Base-by-base conservation (phyloP, 2,329 filamentous ascomycete genomes). In the Remersonia thermophila region DNA sequence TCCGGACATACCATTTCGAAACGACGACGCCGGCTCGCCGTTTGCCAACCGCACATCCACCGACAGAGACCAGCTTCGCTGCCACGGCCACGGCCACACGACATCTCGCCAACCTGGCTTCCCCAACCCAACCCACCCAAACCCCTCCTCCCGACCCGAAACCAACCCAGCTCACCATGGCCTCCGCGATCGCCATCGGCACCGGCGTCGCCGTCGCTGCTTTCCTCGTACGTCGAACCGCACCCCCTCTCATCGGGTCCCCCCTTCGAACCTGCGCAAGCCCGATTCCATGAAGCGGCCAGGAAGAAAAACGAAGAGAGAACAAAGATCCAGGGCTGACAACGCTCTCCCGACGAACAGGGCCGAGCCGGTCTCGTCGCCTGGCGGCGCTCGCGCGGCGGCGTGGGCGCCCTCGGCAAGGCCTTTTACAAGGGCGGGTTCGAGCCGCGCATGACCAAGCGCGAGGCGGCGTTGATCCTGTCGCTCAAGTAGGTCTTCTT, bases 381-480 rank as follows among this genome's bases (percentile, higher is more conserved):
- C 49, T 74, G 87, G 59, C 78, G 87, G 45, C 77, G 84, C 52
- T 93, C 81, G 41, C 73, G 82, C 44, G 82, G 83, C 44, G 80
- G 80, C 45, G 69, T 83, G 32, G 82, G 81, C 47, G 79, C 82
- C 26, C 66, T 94, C 50, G 91, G 91, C 51, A 86, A 87, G 60
- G 78, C 86, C 29, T 98, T 86, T 56, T 96, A 95, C 71, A 98
- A 96, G 63, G 91, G 91, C 49, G 91, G 91, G n/a, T 98, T 98
- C 56, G 91, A 98, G 65, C 69, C 77, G 42, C 83, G 81, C 61
- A 98, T 98, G 89, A 95, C 77, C 58, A 76, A 81, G 58, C 78
- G 81, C 58, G 91, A 98, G 63, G 91, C 91, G 15, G 72, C 86
- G 4, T 64, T 98, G 50, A 95, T 98, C 42, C 66, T 98, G 33